These are phyloP conservation scores for Aspergillus ochraceus DNA, from an alignment of 2,329 filamentous ascomycete species.

Conservation along the genomic window DNA sequence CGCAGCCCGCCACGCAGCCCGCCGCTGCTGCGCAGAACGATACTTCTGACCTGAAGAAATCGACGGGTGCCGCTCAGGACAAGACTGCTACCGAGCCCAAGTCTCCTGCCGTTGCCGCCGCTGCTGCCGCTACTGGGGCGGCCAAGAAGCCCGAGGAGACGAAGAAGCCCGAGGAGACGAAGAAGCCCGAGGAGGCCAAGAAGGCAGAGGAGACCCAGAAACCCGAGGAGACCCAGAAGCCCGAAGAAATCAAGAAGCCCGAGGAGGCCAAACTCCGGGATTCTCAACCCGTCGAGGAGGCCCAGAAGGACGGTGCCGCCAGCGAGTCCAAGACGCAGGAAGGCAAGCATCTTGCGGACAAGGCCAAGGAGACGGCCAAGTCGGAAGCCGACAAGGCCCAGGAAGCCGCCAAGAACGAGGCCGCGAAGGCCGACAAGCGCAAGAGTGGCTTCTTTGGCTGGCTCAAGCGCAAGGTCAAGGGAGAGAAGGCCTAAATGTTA, in stretches of 20 bases:
- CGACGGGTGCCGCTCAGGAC: not conserved
- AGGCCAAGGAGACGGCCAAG: conserved; percentile 10
- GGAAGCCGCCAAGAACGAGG: conserved; percentile 10
- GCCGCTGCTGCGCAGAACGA: not conserved
- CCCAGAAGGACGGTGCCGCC: not conserved
- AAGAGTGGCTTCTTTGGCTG: conserved; percentile 29
- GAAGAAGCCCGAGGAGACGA: not conserved
- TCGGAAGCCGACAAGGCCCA: conserved; percentile 11
- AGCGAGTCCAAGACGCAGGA: conserved; percentile 15
- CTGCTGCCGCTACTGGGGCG: not conserved
- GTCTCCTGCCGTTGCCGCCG: conserved; percentile 1
- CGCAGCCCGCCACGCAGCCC: too few relatives aligned
- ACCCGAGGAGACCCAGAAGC: conserved; percentile 1
- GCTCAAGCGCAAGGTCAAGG: conserved; percentile 33
- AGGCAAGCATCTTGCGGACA: conserved; percentile 10
- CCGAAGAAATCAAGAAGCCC: conserved; percentile 12
- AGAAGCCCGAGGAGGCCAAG: conserved; percentile 8
- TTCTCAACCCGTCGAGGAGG: conserved; percentile 6
- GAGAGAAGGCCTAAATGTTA: not conserved
- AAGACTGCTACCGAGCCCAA: not conserved
- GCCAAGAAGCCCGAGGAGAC: not conserved
- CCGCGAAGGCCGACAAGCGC: conserved; percentile 21
- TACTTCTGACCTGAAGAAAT: not conserved
- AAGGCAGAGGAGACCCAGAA: conserved; percentile 2
- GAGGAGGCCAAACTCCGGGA: conserved; percentile 12